Percentiles rank a stretch among this genome's conserved stretches.
Conservation (phyloP, 2,329 filamentous ascomycete species). For the Exophiala sideris region DNA sequence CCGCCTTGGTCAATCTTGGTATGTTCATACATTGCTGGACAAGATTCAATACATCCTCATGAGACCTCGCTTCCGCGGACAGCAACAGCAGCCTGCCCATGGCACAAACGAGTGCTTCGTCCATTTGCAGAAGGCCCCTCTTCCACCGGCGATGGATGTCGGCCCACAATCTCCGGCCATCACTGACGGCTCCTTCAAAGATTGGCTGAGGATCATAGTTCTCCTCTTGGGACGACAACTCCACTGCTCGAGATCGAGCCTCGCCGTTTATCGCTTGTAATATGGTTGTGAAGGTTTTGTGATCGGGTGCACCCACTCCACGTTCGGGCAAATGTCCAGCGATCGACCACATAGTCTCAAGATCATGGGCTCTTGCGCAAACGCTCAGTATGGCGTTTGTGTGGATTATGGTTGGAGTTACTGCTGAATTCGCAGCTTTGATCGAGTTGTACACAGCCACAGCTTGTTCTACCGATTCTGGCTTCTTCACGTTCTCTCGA, state of each 20-base stretch:
- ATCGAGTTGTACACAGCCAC: slow-evolving; percentile 75
- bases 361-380: slow-evolving; percentile 68
- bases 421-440: slow-evolving; percentile 56
- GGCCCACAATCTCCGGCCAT: slow-evolving; percentile 74
- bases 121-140: slow-evolving; percentile 65
- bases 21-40: slow-evolving; percentile 81
- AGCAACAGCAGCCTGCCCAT: slow-evolving; percentile 78
- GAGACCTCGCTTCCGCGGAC: slow-evolving; percentile 59
- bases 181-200: slow-evolving; percentile 49
- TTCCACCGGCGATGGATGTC: slow-evolving; percentile 77
- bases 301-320: slow-evolving; percentile 63
- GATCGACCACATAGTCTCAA: slow-evolving; percentile 78
- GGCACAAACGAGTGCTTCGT: slow-evolving; percentile 72
- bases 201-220: slow-evolving; percentile 31
- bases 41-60: slow-evolving; percentile 68
- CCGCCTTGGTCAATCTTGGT: neutral
- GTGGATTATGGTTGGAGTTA: slow-evolving; percentile 75
- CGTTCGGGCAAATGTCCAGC: slow-evolving; percentile 66
- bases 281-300: slow-evolving; percentile 76
- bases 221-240: slow-evolving; percentile 16
- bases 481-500: slow-evolving; percentile 55
- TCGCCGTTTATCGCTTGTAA: slow-evolving; percentile 67
- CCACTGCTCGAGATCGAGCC: slow-evolving; percentile 33
- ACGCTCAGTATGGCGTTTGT: slow-evolving; percentile 84
- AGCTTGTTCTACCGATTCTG: slow-evolving; percentile 64